Evolutionary conservation across 2,329 filamentous ascomycete species (phyloP), one percentile per base, ranked within the genome.

Genomic region (Thielaviopsis cerberus): DNA sequence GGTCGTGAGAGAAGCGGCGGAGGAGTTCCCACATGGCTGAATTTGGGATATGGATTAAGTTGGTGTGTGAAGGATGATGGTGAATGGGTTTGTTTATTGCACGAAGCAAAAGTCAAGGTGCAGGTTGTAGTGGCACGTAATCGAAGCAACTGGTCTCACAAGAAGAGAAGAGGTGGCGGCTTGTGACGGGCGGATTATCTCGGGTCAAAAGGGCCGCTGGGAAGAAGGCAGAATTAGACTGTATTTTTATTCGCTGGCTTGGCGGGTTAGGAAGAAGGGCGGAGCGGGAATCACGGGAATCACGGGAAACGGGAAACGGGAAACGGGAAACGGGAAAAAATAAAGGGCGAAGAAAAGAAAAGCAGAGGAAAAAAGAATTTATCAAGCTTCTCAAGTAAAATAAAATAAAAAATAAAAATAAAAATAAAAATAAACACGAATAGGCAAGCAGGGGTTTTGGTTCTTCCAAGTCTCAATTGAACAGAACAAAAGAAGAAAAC

Each of bases 1-100:
- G 45, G 48, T 57, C 59, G 57, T 60, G 59, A 17, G 59, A 60
- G 45, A 60, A 53, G 48, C 59, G 59, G n/a, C 59, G 59, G 15
- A 60, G 55, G 25, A 60, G 53, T 50, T 57, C 55, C 59, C 59
- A 60, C 59, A 60, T 60, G 27, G n/a, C n/a, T n/a, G n/a, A n/a
- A n/a, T n/a, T n/a, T 54, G 20, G 57, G 30, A 8, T 30, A 23
- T 30, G 26, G 17, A 27, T 54, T 30, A 22, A 25, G 4, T 8
- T 24, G 34, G 53, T 15, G 22, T 20, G 1, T 24, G 20, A 6
- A n/a, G 22, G 25, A 7, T 34, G n/a, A n/a, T n/a, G n/a, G n/a
- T n/a, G n/a, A n/a, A n/a, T n/a, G 51, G 51, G 7, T n/a, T 25
- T 30, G n/a, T 22, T 17, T 17, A 11, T 34, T 22, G 26, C 17